Evolutionary conservation across 176 grass and related monocot genomes (phyloP).

Genomic region (Rhynchospora breviuscula): DNA sequence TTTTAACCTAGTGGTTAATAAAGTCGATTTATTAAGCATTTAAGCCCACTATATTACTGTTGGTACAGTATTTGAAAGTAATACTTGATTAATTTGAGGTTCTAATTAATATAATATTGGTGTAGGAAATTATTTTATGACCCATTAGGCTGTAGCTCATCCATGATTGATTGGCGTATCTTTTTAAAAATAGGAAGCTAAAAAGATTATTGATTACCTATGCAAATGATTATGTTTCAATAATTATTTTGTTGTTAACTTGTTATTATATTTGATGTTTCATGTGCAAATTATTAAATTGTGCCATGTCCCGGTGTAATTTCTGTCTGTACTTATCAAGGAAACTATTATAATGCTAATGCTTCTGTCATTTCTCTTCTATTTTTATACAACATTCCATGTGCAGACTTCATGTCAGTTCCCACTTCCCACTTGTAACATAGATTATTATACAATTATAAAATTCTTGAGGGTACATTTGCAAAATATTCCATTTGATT

Average conservation of each 20-base stretch:
- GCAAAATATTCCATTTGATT: not conserved
- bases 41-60: not conserved
- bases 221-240: not conserved
- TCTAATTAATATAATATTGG: not conserved
- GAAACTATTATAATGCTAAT: not conserved
- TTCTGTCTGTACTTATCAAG: not conserved
- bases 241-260: too few species aligned
- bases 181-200: not conserved
- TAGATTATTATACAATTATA: not conserved
- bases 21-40: not conserved
- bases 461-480: not conserved
- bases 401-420: not conserved
- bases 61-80: not conserved
- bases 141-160: not conserved
- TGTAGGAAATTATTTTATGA: not conserved
- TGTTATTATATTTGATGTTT: not conserved
- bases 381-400: constrained; percentile 3
- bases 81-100: not conserved
- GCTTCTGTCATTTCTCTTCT: not conserved
- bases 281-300: not conserved
- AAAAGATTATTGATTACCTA: constrained; percentile 9
- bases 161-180: not conserved
- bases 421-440: not conserved
- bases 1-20: not conserved
- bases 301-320: not conserved